phyloP scores from a whole-genome alignment of 2,329 filamentous ascomycete genomes.

The Parastagonospora avenae region DNA sequence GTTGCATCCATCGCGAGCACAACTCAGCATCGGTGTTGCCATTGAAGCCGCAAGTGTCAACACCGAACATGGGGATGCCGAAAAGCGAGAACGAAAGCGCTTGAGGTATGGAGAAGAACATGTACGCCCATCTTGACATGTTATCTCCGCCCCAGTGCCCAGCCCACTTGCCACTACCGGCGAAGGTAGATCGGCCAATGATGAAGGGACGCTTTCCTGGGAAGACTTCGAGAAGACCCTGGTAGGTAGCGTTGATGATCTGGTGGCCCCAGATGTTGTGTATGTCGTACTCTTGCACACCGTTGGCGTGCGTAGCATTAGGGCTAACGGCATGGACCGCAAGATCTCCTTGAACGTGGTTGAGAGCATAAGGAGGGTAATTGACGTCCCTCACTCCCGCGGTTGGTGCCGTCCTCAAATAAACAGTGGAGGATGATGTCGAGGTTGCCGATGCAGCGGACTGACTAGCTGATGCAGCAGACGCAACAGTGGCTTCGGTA shows the following conservation, averaged over 20 bases:
- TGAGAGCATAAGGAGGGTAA: slow-evolving; percentile 76
- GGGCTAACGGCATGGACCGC: slow-evolving; percentile 74
- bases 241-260: slow-evolving; percentile 77
- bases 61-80: slow-evolving; percentile 76
- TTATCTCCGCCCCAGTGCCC: slow-evolving; percentile 84
- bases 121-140: slow-evolving; percentile 70
- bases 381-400: slow-evolving; percentile 70
- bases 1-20: slow-evolving; percentile 75
- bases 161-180: slow-evolving; percentile 74
- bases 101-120: slow-evolving; percentile 77
- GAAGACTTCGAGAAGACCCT: slow-evolving; percentile 68
- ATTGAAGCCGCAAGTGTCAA: slow-evolving; percentile 68
- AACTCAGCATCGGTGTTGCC: slow-evolving; percentile 71
- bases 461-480: slow-evolving; percentile 30
- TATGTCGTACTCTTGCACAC: slow-evolving; percentile 77
- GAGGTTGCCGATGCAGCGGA: neutral
- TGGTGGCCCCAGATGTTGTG: slow-evolving; percentile 75
- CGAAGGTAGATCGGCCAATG: slow-evolving; percentile 81
- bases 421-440: slow-evolving; percentile 46
- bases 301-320: slow-evolving; percentile 77
- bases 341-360: slow-evolving; percentile 74
- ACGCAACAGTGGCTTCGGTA: slow-evolving; percentile 68
- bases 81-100: slow-evolving; percentile 76
- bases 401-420: slow-evolving; percentile 65
- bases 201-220: slow-evolving; percentile 79